Base-by-base conservation (phyloP, 331 rosid genomes). In the Phaseolus coccineus region DNA sequence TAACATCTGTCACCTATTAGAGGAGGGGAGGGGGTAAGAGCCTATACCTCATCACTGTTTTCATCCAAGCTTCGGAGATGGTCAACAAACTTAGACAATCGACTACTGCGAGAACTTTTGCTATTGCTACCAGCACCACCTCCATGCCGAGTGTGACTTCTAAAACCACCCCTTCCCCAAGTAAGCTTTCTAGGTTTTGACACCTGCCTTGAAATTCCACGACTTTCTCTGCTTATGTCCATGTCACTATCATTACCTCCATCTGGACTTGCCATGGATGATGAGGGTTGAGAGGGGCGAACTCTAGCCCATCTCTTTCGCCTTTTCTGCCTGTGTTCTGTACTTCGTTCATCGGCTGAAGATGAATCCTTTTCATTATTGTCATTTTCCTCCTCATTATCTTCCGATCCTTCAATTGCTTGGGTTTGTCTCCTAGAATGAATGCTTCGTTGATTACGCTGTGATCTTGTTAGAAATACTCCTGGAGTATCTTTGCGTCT, bases 111-210 rank as follows among this genome's bases (percentile, higher is more conserved):
- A 31, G 95, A 86, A 76, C 71, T 92, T 85, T 85, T 93, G 84
- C 83, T 89, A 77, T 72, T 87, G 88, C 88, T 84, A 56, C 98
- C 88, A 70, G 87, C 79, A 58, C 91, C 83, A 80, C 86, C 76
- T 14, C 98, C 97, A 86, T 92, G 87, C 40, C 97, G 84, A 8
- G 97, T 89, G 84, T 91, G 82, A 73, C 97, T 94, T 63, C 98
- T 89, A 76, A 90, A 89, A 67, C 97, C 95, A 68, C 97, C 98
- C 74, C 97, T 83, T 61, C 98, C 98, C 98, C 98, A 94, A 61
- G 92, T 92, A 78, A 91, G 97, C 81, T 87, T 92, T 78, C 89
- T 89, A 73, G 92, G 88, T 85, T 87, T 93, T 83, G 89, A 78
- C 68, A 83, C 83, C 73, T 82, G 90, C 78, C 97, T 91, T 68